Evolutionary conservation across 768 basidiomycete genomes (phyloP).

Genomic region (Boletus rubescentipes): DNA sequence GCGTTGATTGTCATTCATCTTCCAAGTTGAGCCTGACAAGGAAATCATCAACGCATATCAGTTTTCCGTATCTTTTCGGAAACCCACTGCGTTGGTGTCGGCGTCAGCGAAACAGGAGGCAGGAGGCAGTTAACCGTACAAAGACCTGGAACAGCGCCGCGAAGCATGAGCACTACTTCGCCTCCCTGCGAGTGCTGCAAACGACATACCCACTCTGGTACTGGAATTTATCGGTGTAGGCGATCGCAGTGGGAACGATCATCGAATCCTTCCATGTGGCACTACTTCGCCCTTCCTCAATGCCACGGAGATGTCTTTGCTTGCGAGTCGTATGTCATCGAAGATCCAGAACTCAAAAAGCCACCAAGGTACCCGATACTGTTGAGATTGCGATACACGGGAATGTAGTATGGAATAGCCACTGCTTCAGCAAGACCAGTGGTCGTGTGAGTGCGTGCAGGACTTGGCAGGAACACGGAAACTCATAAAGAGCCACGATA

Average conservation of each 20-base stretch:
- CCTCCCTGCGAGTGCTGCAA: background rate
- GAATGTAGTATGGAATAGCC: slow-evolving; percentile 63
- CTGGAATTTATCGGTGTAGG: slow-evolving; percentile 67
- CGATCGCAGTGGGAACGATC: slow-evolving; percentile 64
- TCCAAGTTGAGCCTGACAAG: too few relatives aligned
- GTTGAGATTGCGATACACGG: slow-evolving; percentile 66
- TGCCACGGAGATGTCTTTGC: slow-evolving; percentile 51
- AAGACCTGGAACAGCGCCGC: background rate
- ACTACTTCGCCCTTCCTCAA: slow-evolving; percentile 55
- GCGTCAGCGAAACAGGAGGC: background rate
- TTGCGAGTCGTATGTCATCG: slow-evolving; percentile 27
- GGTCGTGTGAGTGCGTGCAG: background rate
- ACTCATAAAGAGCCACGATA: slow-evolving; percentile 44
- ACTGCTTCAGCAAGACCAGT: slow-evolving; percentile 35
- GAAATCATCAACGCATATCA: too few relatives aligned
- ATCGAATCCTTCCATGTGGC: slow-evolving; percentile 37
- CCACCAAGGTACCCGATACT: slow-evolving; percentile 1
- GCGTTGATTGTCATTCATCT: too few relatives aligned
- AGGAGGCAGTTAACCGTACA: slow-evolving; percentile 1
- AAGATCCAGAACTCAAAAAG: background rate
- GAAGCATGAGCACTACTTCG: background rate
- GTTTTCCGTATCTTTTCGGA: slow-evolving; percentile 5
- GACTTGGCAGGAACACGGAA: background rate
- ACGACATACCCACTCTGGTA: slow-evolving; percentile 56
- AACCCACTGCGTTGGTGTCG: background rate